A percentile compares a stretch with the other conserved stretches of the same genome.
phyloP scores from a whole-genome alignment of 192 early-diverging fungal species.

The Piromyces finnis region DNA sequence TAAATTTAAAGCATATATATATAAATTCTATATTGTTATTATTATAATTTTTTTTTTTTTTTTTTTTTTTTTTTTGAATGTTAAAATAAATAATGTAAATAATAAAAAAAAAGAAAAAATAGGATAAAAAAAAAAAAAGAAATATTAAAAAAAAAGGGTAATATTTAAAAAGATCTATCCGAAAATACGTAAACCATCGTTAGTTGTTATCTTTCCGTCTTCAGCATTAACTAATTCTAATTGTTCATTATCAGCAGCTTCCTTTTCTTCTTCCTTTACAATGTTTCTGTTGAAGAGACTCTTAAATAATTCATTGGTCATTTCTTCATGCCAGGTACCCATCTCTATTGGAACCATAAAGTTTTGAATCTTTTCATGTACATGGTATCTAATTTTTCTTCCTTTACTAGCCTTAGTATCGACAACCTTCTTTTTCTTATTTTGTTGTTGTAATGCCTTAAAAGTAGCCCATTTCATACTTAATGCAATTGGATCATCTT shows the following conservation, averaged over 20 bases:
- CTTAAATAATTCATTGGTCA: slow-evolving; percentile 78
- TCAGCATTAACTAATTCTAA: neutral
- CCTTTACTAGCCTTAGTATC: slow-evolving; percentile 86
- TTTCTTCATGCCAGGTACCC: slow-evolving; percentile 82
- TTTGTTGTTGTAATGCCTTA: slow-evolving; percentile 35
- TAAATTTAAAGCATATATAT: too few relatives aligned
- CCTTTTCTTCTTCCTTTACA: neutral
- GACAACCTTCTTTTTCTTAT: slow-evolving; percentile 43
- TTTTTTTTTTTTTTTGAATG: too few relatives aligned
- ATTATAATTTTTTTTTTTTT: too few relatives aligned
- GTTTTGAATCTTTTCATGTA: slow-evolving; percentile 91
- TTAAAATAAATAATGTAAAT: too few relatives aligned
- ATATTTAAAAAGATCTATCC: neutral
- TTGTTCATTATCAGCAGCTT: neutral
- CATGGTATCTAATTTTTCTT: slow-evolving; percentile 74
- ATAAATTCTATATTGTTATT: too few relatives aligned
- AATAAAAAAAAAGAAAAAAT: too few relatives aligned
- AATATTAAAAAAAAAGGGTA: too few relatives aligned
- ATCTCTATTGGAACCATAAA: slow-evolving; percentile 66
- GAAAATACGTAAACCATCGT: neutral
- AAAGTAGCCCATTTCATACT: slow-evolving; percentile 71
- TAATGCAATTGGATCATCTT: slow-evolving; percentile 65
- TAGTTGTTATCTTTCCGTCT: neutral
- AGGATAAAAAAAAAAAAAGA: too few relatives aligned
- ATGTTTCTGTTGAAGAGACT: slow-evolving; percentile 50